Evolutionary conservation across 2,329 filamentous ascomycete species (phyloP).

Genomic region (Xylariaceae sp.): DNA sequence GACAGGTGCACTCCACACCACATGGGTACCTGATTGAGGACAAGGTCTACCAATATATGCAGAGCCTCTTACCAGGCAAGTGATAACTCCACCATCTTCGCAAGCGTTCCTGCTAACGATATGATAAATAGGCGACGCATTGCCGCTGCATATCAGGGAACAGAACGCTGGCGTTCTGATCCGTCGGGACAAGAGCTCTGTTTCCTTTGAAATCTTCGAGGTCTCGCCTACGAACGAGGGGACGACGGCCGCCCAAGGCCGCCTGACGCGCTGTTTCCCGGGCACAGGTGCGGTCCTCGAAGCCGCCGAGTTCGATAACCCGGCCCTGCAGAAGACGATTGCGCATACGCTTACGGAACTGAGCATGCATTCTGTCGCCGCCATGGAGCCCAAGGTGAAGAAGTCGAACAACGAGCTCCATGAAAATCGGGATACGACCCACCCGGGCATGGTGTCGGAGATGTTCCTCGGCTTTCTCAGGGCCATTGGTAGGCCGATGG

Average conservation of each 20-base stretch:
- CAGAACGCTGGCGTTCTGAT: slow-evolving; percentile 37
- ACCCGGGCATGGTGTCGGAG: slow-evolving; percentile 47
- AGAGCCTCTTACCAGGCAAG: slow-evolving; percentile 8
- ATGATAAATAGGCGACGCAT: slow-evolving; percentile 8
- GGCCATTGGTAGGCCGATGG: slow-evolving; percentile 33
- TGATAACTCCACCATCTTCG: not conserved
- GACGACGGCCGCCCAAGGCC: slow-evolving; percentile 29
- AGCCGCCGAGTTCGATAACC: slow-evolving; percentile 9
- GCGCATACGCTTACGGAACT: slow-evolving; percentile 21
- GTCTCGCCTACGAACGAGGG: slow-evolving; percentile 27
- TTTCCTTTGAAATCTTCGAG: slow-evolving; percentile 35
- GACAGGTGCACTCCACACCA: not conserved
- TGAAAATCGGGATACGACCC: slow-evolving; percentile 42
- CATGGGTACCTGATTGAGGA: slow-evolving; percentile 2
- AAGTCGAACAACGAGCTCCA: slow-evolving; percentile 32
- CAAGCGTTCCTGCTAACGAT: not conserved
- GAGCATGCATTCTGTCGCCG: slow-evolving; percentile 15
- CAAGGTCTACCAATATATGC: not conserved
- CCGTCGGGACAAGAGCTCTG: slow-evolving; percentile 9
- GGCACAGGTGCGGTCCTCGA: slow-evolving; percentile 34
- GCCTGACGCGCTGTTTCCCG: slow-evolving; percentile 24
- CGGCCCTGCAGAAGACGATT: slow-evolving; percentile 14
- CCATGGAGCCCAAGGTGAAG: slow-evolving; percentile 16
- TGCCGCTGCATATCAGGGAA: slow-evolving; percentile 29
- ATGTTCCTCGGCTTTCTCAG: slow-evolving; percentile 40